Evolutionary conservation across 2,329 filamentous ascomycete species (phyloP), one percentile per base, ranked within the genome.

Genomic region (Pseudogymnoascus sp.): DNA sequence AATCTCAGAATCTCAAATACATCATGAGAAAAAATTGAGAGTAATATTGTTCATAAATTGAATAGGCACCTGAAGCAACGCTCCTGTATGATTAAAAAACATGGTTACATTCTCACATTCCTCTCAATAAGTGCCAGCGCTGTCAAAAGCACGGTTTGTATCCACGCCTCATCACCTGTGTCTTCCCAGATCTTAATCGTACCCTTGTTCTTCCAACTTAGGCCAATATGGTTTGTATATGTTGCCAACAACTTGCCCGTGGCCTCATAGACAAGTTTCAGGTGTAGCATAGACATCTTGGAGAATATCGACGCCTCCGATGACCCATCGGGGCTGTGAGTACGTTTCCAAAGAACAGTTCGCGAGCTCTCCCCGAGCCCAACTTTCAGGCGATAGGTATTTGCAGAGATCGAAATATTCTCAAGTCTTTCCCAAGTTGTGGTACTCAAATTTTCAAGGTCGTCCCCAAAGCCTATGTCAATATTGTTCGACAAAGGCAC

Each of bases 251-350:
- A 51, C 26, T 31, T 31, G 23, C 26, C 23, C 11, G 23, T 54
- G 2, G 23, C 14, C 47, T 54, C 47, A 54, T 54, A 23, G 14
- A 54, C 14, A 54, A 54, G 47, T 23, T 54, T 54, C 26, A 54
- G 47, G 26, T 54, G 47, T 11, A 31, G 47, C 47, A 54, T 54
- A 4, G 45, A 51, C 45, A 51, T 51, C 45, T 54, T 54, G 47
- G 14, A 54, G 47, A 54, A 54, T 54, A 54, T 54, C n/a, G 47
- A 54, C 14, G 47, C 47, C 47, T 54, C 47, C 14, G 47, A 29
- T 3, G 47, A 16, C 23, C 47, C 26, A 31, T 54, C 23, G 26
- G 47, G 47, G n/a, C 47, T 54, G 47, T 31, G 47, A 54, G 47
- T 54, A 31, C 47, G 23, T 16, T 54, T 54, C 26, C 47, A 54